phyloP scores from a whole-genome alignment of 2,329 filamentous ascomycete genomes.

The Cylindrodendrum hubeiense region DNA sequence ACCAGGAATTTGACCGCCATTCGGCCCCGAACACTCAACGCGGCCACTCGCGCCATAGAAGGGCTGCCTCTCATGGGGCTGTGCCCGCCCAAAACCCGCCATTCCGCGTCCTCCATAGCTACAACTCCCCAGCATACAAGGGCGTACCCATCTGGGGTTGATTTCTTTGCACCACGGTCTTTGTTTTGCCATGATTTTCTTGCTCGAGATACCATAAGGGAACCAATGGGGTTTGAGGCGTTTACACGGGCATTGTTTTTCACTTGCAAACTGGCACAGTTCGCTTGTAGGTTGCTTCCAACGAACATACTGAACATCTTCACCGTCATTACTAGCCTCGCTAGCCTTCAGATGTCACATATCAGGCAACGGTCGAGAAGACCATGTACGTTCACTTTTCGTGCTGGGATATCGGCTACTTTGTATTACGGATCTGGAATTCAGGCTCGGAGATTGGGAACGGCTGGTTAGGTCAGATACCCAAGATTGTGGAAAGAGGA shows the following conservation, averaged over 20 bases:
- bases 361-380: background rate
- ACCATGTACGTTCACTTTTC: slow-evolving; percentile 13
- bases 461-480: slow-evolving; percentile 1
- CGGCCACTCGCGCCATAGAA: slow-evolving; percentile 24
- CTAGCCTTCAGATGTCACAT: slow-evolving; percentile 2
- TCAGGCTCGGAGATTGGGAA: background rate
- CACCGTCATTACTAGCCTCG: background rate
- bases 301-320: background rate
- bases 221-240: slow-evolving; percentile 8
- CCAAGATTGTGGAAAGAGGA: slow-evolving; percentile 8
- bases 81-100: slow-evolving; percentile 47
- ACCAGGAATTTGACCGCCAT: slow-evolving; percentile 38
- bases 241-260: background rate
- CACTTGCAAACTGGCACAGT: background rate
- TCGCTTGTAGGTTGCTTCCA: background rate
- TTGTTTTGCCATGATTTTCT: slow-evolving; percentile 3
- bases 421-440: slow-evolving; percentile 5
- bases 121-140: slow-evolving; percentile 69
- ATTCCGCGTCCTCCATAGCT: slow-evolving; percentile 68
- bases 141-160: slow-evolving; percentile 69
- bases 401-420: background rate
- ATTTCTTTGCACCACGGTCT: slow-evolving; percentile 8
- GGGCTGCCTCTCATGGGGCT: slow-evolving; percentile 31
- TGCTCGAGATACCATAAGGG: slow-evolving; percentile 35
- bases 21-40: slow-evolving; percentile 20